These are phyloP conservation scores for Poronia punctata DNA, from an alignment of 495 filamentous ascomycete species.

Conservation along the genomic window DNA sequence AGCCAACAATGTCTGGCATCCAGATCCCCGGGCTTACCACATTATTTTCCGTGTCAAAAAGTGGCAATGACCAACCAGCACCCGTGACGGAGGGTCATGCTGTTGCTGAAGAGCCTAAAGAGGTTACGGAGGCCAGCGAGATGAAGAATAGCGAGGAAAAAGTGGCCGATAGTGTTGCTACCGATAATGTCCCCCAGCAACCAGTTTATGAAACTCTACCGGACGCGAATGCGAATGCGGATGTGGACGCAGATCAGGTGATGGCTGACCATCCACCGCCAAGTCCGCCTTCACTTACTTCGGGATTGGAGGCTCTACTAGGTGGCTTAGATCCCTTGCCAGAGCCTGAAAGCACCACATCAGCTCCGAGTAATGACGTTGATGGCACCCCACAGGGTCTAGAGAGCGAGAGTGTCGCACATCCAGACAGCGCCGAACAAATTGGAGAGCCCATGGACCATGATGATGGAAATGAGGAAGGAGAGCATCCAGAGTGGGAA, in stretches of 20 bases:
- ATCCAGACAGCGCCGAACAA: conserved; percentile 11
- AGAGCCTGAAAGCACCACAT: conserved; percentile 3
- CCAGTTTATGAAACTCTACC: no score
- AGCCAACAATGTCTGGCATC: conserved; percentile 38
- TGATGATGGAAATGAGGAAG: conserved; percentile 15
- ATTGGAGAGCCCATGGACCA: conserved; percentile 9
- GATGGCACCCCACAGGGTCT: neutral
- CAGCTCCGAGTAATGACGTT: neutral
- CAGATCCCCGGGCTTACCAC: conserved; percentile 34
- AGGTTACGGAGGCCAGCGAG: no score
- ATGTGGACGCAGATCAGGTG: neutral
- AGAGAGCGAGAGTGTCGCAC: neutral
- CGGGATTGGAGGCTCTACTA: conserved; percentile 40
- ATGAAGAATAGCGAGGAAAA: no score
- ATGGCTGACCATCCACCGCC: conserved; percentile 8
- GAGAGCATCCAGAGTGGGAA: conserved; percentile 43
- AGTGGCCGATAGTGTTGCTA: no score
- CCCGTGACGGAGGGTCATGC: conserved; percentile 4
- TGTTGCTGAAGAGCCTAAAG: conserved; percentile 6
- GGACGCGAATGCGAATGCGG: neutral
- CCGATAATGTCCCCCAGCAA: no score
- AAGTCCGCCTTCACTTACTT: conserved; percentile 31
- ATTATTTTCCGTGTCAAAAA: conserved; percentile 2
- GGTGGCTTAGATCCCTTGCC: conserved; percentile 26
- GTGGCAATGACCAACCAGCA: conserved; percentile 2